Evolutionary conservation across 768 basidiomycete genomes (phyloP).

Genomic region (Boletus rufocinnamomeus): DNA sequence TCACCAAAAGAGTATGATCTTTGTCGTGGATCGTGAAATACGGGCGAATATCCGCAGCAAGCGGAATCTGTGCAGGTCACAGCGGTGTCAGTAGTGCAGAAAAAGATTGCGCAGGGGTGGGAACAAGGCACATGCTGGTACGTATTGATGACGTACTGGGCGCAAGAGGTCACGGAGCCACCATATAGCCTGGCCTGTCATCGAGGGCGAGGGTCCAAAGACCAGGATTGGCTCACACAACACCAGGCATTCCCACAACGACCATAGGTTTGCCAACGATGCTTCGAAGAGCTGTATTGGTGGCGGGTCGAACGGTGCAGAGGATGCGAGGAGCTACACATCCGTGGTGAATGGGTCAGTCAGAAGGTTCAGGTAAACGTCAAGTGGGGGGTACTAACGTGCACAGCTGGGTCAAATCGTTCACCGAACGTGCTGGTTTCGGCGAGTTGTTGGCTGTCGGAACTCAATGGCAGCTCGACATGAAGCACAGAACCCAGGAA

Average conservation of each 20-base stretch:
- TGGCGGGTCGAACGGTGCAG: conserved; percentile 57
- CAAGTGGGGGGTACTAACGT: conserved; percentile 39
- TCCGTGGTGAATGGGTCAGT: background rate
- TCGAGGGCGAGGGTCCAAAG: conserved; percentile 74
- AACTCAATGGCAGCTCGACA: conserved; percentile 65
- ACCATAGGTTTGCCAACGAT: conserved; percentile 68
- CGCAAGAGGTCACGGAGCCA: conserved; percentile 87
- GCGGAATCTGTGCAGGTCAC: conserved; percentile 60
- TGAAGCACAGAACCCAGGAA: conserved; percentile 78
- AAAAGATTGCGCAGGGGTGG: too few relatives aligned
- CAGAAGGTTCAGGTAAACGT: background rate
- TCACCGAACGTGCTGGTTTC: conserved; percentile 52
- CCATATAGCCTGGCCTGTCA: conserved; percentile 88
- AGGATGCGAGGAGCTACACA: conserved; percentile 67
- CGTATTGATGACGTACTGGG: conserved; percentile 66
- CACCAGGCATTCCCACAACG: conserved; percentile 92
- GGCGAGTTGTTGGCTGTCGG: conserved; percentile 73
- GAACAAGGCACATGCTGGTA: too few relatives aligned
- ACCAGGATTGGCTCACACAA: conserved; percentile 89
- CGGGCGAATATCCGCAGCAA: conserved; percentile 83
- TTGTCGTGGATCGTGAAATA: conserved; percentile 96
- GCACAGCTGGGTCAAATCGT: conserved; percentile 51
- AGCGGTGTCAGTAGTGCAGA: background rate
- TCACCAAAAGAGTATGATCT: conserved; percentile 76
- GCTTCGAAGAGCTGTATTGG: conserved; percentile 65